These are phyloP conservation scores for Pythium periplocum DNA, from an alignment of 352 stramenopile species.

Conservation along the genomic window DNA sequence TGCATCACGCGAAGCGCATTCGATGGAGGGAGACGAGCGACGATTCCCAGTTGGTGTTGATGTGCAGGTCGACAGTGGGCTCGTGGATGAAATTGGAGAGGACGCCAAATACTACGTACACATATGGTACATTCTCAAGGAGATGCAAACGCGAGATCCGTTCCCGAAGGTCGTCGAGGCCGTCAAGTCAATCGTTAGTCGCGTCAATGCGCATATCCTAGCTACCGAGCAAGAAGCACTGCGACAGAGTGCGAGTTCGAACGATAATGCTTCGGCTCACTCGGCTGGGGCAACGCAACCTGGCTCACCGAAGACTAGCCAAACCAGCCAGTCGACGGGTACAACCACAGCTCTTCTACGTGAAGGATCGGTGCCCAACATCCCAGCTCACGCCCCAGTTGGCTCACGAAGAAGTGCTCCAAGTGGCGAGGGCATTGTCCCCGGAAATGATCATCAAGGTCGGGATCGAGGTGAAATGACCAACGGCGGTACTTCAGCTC, in stretches of 20 bases:
- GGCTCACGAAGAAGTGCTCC: too few species aligned
- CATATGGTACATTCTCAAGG: constrained; percentile 62
- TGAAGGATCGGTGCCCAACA: constrained; percentile 10
- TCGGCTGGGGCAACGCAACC: too few species aligned
- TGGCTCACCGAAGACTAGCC: too few species aligned
- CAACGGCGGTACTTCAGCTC: too few species aligned
- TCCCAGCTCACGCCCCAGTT: constrained; percentile 3
- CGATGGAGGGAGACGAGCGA: constrained; percentile 7
- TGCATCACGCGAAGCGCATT: too few species aligned
- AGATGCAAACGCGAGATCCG: constrained; percentile 64
- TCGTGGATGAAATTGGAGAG: constrained; percentile 20
- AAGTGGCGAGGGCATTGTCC: too few species aligned
- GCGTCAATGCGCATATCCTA: constrained; percentile 27
- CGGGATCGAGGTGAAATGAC: too few species aligned
- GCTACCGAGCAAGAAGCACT: constrained; percentile 8
- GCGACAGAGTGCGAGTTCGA: too few species aligned
- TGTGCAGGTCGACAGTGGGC: constrained; percentile 14
- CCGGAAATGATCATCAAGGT: too few species aligned
- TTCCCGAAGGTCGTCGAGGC: constrained; percentile 50
- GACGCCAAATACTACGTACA: constrained; percentile 53
- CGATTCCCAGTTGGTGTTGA: constrained; percentile 17
- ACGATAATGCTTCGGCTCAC: too few species aligned
- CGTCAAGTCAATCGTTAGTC: constrained; percentile 29
- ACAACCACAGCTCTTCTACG: background rate
- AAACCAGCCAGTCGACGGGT: too few species aligned